These are phyloP conservation scores for Inga leiocalycina DNA, from an alignment of 306 rosid genomes.

Conservation along the genomic window DNA sequence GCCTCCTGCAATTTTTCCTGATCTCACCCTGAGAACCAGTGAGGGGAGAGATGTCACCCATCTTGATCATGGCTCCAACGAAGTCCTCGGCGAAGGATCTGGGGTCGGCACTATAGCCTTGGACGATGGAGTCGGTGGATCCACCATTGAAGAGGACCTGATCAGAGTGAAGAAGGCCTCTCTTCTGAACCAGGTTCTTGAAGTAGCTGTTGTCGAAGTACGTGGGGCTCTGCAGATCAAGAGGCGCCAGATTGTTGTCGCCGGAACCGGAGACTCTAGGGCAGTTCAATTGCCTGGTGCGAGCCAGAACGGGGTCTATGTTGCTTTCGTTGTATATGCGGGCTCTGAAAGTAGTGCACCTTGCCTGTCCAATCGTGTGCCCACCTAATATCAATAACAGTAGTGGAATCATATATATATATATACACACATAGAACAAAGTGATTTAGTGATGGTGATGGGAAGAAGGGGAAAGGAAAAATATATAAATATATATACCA, in stretches of 20 bases:
- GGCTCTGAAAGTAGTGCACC: slow-evolving; percentile 67
- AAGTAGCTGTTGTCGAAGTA: slow-evolving; percentile 71
- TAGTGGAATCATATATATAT: too few species aligned
- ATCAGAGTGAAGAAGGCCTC: slow-evolving; percentile 87
- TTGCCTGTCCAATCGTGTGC: slow-evolving; percentile 88
- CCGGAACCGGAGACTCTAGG: slow-evolving; percentile 68
- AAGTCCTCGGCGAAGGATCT: slow-evolving; percentile 60
- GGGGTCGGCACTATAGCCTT: slow-evolving; percentile 36
- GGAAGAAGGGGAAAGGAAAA: background rate
- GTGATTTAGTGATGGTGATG: background rate
- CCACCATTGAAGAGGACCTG: slow-evolving; percentile 80
- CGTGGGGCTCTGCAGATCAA: slow-evolving; percentile 64
- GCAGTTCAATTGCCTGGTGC: slow-evolving; percentile 54
- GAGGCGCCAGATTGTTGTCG: slow-evolving; percentile 85
- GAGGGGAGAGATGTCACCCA: slow-evolving; percentile 84
- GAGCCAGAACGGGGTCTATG: slow-evolving; percentile 56
- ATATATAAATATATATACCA: slow-evolving; percentile 40
- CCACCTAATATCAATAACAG: slow-evolving; percentile 47
- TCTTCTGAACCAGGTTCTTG: slow-evolving; percentile 62
- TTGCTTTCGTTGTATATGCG: slow-evolving; percentile 68
- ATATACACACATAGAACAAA: too few species aligned
- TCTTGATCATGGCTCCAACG: slow-evolving; percentile 66
- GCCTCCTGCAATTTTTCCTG: slow-evolving; percentile 71
- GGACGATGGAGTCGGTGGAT: slow-evolving; percentile 67
- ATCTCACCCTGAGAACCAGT: slow-evolving; percentile 82